Conservation (phyloP, 768 basidiomycete species). For the Phlebiopsis gigantea region DNA sequence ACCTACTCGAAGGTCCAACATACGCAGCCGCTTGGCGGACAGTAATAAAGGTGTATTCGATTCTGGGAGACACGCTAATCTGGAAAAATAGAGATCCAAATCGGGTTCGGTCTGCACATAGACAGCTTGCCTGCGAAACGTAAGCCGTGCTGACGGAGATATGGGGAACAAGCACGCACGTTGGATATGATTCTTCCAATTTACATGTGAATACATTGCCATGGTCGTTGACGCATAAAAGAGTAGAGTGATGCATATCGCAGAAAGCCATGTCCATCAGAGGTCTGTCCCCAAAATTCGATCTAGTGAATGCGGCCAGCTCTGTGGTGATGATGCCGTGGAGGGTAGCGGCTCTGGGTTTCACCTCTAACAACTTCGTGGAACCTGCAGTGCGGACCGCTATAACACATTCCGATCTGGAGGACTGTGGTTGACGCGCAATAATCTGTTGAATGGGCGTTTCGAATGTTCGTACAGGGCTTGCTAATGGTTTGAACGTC, state of each 20-base stretch:
- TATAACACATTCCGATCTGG: neutral
- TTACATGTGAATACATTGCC: slow-evolving; percentile 49
- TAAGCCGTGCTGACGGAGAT: neutral
- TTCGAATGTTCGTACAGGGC: slow-evolving; percentile 42
- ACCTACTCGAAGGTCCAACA: slow-evolving; percentile 56
- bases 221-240: slow-evolving; percentile 41
- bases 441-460: slow-evolving; percentile 67
- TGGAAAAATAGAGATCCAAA: slow-evolving; percentile 42
- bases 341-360: neutral
- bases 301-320: slow-evolving; percentile 10
- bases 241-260: slow-evolving; percentile 8
- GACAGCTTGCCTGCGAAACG: slow-evolving; percentile 1
- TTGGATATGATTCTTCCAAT: slow-evolving; percentile 29
- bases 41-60: slow-evolving; percentile 39
- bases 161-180: slow-evolving; percentile 31
- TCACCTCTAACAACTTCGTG: neutral
- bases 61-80: slow-evolving; percentile 35
- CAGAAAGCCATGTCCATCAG: slow-evolving; percentile 17
- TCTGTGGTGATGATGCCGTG: slow-evolving; percentile 3
- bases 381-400: slow-evolving; percentile 19
- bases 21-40: slow-evolving; percentile 37
- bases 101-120: neutral
- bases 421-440: neutral
- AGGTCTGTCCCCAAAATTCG: slow-evolving; percentile 13
- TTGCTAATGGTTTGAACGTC: slow-evolving; percentile 36